A percentile compares a stretch with the other conserved stretches of the same genome.
phyloP scores from a whole-genome alignment of 2,329 filamentous ascomycete species.

The Cladosporium sp. region DNA sequence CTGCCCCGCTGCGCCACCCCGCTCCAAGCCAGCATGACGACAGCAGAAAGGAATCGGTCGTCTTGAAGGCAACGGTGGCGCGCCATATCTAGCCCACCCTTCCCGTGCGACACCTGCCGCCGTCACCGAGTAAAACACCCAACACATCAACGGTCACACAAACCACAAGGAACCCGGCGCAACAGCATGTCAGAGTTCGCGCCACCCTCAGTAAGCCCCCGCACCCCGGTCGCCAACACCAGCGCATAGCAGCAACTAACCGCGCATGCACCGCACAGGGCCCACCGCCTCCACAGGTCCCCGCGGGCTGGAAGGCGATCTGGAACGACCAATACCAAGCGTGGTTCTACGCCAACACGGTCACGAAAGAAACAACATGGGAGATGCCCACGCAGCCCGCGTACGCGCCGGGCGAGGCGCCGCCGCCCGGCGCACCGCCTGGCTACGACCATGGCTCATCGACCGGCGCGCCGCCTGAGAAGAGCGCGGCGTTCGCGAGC shows the following conservation, averaged over 20 bases:
- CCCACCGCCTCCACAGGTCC: conserved; percentile 55
- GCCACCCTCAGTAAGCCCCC: conserved; percentile 25
- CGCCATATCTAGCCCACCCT: too few species aligned
- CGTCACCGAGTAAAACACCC: too few species aligned
- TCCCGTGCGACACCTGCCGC: too few species aligned
- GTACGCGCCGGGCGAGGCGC: conserved; percentile 32
- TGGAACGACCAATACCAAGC: conserved; percentile 86
- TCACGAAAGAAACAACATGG: conserved; percentile 88
- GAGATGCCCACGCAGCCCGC: conserved; percentile 69
- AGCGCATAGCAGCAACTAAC: conserved; percentile 8
- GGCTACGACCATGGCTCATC: conserved; percentile 59
- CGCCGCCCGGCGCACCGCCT: conserved; percentile 53
- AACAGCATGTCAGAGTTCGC: conserved; percentile 28
- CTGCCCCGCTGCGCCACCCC: neutral
- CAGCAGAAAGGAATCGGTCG: neutral
- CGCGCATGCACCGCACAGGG: conserved; percentile 24
- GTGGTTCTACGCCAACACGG: conserved; percentile 90
- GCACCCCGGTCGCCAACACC: conserved; percentile 16
- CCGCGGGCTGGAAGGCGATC: conserved; percentile 77
- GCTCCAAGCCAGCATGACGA: neutral
- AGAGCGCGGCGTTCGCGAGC: conserved; percentile 46
- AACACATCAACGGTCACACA: too few species aligned
- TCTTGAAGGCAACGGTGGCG: neutral
- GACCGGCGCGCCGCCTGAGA: conserved; percentile 40
- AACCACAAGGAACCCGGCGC: too few species aligned